phyloP scores from a whole-genome alignment of 1,139 yeast genomes.

The Sugiyamaella neomexicana region DNA sequence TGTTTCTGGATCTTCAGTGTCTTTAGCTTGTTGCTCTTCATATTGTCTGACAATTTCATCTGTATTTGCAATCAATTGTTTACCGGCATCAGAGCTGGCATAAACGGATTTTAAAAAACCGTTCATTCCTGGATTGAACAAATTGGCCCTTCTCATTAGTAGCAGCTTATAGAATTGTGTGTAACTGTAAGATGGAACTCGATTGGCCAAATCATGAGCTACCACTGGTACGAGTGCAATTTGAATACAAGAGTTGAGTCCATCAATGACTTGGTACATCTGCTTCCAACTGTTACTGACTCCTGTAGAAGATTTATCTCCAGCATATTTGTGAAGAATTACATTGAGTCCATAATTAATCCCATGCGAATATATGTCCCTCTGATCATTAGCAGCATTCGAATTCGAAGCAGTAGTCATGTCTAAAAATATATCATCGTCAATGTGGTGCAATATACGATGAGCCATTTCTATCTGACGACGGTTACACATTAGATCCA shows the following conservation, averaged over 20 bases:
- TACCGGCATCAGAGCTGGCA: conserved; percentile 28
- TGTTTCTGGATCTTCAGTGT: background rate
- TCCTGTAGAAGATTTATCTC: conserved; percentile 10
- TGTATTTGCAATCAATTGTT: conserved; percentile 25
- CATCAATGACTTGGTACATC: conserved; percentile 23
- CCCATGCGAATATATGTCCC: conserved; percentile 16
- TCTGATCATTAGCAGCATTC: background rate
- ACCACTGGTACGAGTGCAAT: conserved; percentile 26
- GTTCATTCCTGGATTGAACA: conserved; percentile 17
- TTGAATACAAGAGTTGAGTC: conserved; percentile 19
- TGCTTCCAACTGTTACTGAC: conserved; percentile 22
- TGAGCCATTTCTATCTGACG: conserved; percentile 17
- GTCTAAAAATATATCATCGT: conserved; percentile 12
- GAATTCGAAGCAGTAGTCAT: background rate
- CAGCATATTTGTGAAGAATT: conserved; percentile 19
- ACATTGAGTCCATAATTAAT: conserved; percentile 27
- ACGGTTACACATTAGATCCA: conserved; percentile 17
- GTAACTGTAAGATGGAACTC: conserved; percentile 26
- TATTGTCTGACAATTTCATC: conserved; percentile 23
- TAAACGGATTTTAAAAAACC: conserved; percentile 22
- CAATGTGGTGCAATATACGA: conserved; percentile 20
- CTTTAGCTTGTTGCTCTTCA: conserved; percentile 3
- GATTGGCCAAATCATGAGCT: conserved; percentile 21
- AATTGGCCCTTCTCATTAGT: conserved; percentile 24
- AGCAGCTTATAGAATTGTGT: conserved; percentile 28